phyloP scores from a whole-genome alignment of 306 rosid species.

The Citrullus colocynthis region DNA sequence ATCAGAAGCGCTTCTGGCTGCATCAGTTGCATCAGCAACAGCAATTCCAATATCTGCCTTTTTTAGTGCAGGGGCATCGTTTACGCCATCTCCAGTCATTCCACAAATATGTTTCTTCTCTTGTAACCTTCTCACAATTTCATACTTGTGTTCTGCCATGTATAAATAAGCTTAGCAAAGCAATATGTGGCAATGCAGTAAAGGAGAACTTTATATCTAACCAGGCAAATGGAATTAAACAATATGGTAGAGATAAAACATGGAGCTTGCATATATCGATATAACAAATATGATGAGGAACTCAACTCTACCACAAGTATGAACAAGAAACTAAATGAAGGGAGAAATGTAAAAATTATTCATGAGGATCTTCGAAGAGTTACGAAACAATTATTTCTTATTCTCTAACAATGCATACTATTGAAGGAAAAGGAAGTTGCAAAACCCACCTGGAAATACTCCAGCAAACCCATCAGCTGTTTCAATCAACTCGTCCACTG shows the following conservation, averaged over 20 bases:
- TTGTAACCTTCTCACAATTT: slow-evolving; percentile 88
- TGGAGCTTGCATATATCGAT: background rate
- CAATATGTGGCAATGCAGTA: background rate
- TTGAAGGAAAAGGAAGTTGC: background rate
- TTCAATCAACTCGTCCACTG: slow-evolving; percentile 96
- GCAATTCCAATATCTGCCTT: slow-evolving; percentile 98
- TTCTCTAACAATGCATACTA: background rate
- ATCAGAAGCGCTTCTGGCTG: slow-evolving; percentile 94
- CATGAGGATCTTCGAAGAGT: background rate
- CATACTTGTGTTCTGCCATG: slow-evolving; percentile 85
- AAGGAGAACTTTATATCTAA: background rate
- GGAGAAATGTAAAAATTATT: background rate
- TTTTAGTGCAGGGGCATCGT: slow-evolving; percentile 95
- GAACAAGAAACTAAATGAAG: background rate
- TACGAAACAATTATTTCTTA: background rate
- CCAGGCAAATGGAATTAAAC: background rate
- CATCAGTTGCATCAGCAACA: slow-evolving; percentile 99
- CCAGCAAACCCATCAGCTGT: slow-evolving; percentile 99
- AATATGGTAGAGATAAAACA: background rate
- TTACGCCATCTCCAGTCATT: slow-evolving; percentile 99
- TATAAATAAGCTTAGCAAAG: slow-evolving; percentile 10
- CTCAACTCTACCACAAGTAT: background rate
- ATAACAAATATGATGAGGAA: background rate
- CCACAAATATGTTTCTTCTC: slow-evolving; percentile 97
- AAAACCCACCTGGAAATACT: slow-evolving; percentile 80